These are phyloP conservation scores for Cystofilobasidium macerans DNA, from an alignment of 768 basidiomycete genomes.

Conservation along the genomic window DNA sequence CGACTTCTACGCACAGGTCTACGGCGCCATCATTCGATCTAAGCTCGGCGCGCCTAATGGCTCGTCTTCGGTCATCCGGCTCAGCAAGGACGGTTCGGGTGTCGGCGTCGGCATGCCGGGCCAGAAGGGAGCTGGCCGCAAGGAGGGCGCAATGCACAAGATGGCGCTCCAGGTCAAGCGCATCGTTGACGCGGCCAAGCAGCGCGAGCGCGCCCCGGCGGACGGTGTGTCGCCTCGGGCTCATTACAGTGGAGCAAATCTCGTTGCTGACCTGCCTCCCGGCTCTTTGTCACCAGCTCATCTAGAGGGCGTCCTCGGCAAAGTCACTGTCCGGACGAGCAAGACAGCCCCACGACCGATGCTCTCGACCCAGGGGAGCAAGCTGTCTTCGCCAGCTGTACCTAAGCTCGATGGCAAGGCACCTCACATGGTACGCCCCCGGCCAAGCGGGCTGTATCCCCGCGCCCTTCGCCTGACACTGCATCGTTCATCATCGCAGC, in stretches of 20 bases:
- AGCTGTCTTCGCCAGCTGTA: not conserved
- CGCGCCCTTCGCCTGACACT: not conserved
- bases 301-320: constrained; percentile 80
- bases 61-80: constrained; percentile 56
- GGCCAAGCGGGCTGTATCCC: not conserved
- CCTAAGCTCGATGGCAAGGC: constrained; percentile 7
- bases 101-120: constrained; percentile 65
- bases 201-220: constrained; percentile 75
- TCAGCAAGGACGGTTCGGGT: constrained; percentile 58
- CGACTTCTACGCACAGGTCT: constrained; percentile 97
- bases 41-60: constrained; percentile 45
- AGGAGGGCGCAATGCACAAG: constrained; percentile 77
- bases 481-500: constrained; percentile 3
- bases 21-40: constrained; percentile 69
- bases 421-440: constrained; percentile 4
- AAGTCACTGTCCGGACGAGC: constrained; percentile 83
- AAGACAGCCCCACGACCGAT: constrained; percentile 95
- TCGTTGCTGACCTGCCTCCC: not conserved
- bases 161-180: constrained; percentile 83
- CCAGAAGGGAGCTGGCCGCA: constrained; percentile 55
- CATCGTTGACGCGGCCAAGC: constrained; percentile 80
- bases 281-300: not conserved
- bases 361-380: constrained; percentile 44
- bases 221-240: constrained; percentile 28
- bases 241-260: not conserved